Evolutionary conservation across 2,329 filamentous ascomycete genomes (phyloP), one percentile per base, ranked within the genome.

Genomic region (Venturia pyrina): DNA sequence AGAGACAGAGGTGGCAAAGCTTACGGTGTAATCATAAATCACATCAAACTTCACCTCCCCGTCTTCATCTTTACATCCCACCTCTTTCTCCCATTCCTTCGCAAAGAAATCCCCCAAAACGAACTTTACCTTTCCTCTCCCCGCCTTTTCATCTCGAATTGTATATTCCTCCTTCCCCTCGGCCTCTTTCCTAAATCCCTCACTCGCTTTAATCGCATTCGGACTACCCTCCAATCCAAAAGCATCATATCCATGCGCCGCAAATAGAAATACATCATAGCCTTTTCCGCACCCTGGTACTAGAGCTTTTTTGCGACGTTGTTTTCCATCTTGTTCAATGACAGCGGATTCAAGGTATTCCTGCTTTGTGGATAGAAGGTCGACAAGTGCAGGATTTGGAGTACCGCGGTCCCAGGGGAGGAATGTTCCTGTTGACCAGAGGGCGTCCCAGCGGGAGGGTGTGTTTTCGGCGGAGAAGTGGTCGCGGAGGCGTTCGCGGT

Each of bases 241-340:
- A 1, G 87, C 86, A 75, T 96, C 88, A 73, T 90, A 95, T 0
- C 91, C 91, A 72, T 88, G 85, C 11, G 85, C 85, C 62, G 87
- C 84, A 57, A 96, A 82, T 46, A 96, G 80, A 11, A 91, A 80
- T 1, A 91, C 89, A 77, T 96, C 92, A 72, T 95, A 89, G 5
- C 91, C 92, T 60, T 85, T 83, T 0, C 91, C 92, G 75, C 91
- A 96, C 5, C 91, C 91, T 0, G 91, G 89, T 0, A 96, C 88
- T 10, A 96, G 79, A 1, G 88, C 91, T 66, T 79, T 80, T 70
- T 83, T 64, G 3, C 71, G 69, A 17, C 75, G 67, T 41, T 71
- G 43, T 24, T 69, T 66, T 17, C 37, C 61, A 48, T 56, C 53
- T 15, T 32, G 8, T 24, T 37, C 56, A 3, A 19, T 64, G 11